phyloP scores from a whole-genome alignment of 2,329 filamentous ascomycete genomes.

The Fusarium keratoplasticum region DNA sequence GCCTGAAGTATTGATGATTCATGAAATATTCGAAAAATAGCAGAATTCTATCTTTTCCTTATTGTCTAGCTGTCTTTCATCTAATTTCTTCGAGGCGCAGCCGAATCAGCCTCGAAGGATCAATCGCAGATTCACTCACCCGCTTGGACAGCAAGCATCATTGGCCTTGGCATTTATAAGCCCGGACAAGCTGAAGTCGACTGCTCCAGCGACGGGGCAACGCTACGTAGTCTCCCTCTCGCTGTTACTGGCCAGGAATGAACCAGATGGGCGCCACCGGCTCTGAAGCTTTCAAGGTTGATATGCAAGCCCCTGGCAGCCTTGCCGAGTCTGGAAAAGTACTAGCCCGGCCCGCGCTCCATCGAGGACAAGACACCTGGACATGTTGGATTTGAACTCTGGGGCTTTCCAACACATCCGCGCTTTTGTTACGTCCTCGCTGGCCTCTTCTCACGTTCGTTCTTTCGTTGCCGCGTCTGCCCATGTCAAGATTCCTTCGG shows the following conservation, averaged over 20 bases:
- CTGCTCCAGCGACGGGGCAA: slow-evolving; percentile 15
- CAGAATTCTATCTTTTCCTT: neutral
- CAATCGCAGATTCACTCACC: neutral
- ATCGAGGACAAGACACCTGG: slow-evolving; percentile 42
- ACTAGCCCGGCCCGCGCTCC: slow-evolving; percentile 41
- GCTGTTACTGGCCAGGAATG: slow-evolving; percentile 24
- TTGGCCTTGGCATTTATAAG: slow-evolving; percentile 22
- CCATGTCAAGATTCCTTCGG: slow-evolving; percentile 23
- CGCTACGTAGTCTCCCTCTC: slow-evolving; percentile 12
- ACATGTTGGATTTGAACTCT: slow-evolving; percentile 36
- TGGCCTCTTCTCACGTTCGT: slow-evolving; percentile 24
- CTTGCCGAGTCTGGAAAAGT: slow-evolving; percentile 40
- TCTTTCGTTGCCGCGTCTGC: slow-evolving; percentile 5
- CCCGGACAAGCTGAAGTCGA: slow-evolving; percentile 1
- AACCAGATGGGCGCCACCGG: slow-evolving; percentile 7
- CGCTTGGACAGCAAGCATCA: slow-evolving; percentile 4
- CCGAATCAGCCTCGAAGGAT: neutral
- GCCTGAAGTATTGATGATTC: neutral
- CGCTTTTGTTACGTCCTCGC: slow-evolving; percentile 25
- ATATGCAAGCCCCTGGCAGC: slow-evolving; percentile 45
- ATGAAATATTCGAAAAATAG: neutral
- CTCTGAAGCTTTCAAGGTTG: slow-evolving; percentile 20
- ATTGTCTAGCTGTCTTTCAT: neutral
- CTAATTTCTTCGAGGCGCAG: neutral
- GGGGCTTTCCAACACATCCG: slow-evolving; percentile 15